These are phyloP conservation scores for Citrus glauca DNA, from an alignment of 345 rosid species.

Conservation along the genomic window DNA sequence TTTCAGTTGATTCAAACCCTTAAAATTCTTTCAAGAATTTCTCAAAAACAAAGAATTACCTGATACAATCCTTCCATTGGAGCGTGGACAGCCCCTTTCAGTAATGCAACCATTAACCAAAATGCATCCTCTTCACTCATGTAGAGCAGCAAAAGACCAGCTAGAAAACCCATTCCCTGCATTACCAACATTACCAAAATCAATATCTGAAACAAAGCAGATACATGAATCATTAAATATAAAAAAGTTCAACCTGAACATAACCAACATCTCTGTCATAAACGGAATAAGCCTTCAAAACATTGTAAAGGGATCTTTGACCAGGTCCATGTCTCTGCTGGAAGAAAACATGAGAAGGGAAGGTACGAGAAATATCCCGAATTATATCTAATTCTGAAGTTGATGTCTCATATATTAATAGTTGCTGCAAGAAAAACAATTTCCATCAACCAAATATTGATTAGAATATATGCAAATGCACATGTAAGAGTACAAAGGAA, in stretches of 20 bases:
- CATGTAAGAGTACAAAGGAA: not conserved
- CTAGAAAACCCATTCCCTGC: conserved; percentile 96
- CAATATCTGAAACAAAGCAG: conserved; percentile 5
- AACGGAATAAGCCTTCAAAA: conserved; percentile 94
- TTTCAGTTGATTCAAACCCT: not conserved
- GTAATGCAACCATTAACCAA: conserved; percentile 93
- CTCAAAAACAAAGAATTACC: conserved; percentile 36
- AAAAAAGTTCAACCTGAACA: conserved; percentile 66
- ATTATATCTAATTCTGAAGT: conserved; percentile 92
- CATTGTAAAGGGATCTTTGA: conserved; percentile 94
- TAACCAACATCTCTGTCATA: conserved; percentile 94
- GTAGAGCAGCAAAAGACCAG: conserved; percentile 90
- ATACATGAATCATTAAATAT: not conserved
- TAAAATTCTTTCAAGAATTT: not conserved
- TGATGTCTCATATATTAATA: conserved; percentile 84
- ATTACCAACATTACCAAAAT: conserved; percentile 20
- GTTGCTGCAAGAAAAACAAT: conserved; percentile 56
- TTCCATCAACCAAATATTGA: not conserved
- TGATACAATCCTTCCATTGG: conserved; percentile 97
- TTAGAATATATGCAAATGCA: not conserved
- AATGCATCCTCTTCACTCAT: conserved; percentile 99
- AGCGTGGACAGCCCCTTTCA: conserved; percentile 95
- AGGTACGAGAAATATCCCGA: conserved; percentile 91
- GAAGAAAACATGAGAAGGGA: conserved; percentile 95
- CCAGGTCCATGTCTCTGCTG: conserved; percentile 99